These are phyloP conservation scores for Kitagawia praeruptora DNA, from an alignment of 129 eudicot species.

Conservation along the genomic window DNA sequence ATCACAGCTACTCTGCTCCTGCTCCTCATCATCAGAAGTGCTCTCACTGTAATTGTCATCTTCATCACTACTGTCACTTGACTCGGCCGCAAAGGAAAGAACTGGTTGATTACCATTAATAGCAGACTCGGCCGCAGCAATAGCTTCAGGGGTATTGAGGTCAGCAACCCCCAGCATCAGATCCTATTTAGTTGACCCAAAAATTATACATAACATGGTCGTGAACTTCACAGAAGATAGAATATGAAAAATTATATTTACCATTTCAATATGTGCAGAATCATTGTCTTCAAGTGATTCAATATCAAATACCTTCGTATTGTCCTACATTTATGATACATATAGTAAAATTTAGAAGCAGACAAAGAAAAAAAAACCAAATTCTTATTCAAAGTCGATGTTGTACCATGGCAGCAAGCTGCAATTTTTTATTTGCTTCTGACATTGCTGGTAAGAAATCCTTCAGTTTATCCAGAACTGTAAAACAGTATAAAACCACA, in stretches of 20 bases:
- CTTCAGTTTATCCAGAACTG: constrained; percentile 54
- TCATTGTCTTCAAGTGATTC: constrained; percentile 64
- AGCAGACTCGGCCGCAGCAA: constrained; percentile 88
- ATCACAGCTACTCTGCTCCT: background rate
- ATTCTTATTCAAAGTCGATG: background rate
- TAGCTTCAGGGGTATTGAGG: constrained; percentile 82
- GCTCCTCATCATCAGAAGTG: constrained; percentile 9
- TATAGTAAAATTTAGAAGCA: background rate
- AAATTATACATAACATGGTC: background rate
- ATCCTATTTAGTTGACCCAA: constrained; percentile 36
- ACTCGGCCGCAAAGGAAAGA: constrained; percentile 21
- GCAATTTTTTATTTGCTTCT: constrained; percentile 63
- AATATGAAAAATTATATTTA: constrained; percentile 7
- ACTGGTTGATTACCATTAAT: constrained; percentile 47
- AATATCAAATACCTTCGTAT: constrained; percentile 55
- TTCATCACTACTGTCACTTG: constrained; percentile 20
- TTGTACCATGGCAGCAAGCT: constrained; percentile 52
- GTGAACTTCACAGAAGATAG: background rate
- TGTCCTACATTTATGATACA: constrained; percentile 33
- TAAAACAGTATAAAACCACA: background rate
- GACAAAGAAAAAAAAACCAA: background rate
- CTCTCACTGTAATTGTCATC: constrained; percentile 4
- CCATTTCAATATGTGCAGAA: constrained; percentile 82
- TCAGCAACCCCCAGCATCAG: constrained; percentile 91
- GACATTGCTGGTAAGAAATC: constrained; percentile 72